These are phyloP conservation scores for Penicillium janthinellum DNA, from an alignment of 2,329 filamentous ascomycete species.

Conservation along the genomic window DNA sequence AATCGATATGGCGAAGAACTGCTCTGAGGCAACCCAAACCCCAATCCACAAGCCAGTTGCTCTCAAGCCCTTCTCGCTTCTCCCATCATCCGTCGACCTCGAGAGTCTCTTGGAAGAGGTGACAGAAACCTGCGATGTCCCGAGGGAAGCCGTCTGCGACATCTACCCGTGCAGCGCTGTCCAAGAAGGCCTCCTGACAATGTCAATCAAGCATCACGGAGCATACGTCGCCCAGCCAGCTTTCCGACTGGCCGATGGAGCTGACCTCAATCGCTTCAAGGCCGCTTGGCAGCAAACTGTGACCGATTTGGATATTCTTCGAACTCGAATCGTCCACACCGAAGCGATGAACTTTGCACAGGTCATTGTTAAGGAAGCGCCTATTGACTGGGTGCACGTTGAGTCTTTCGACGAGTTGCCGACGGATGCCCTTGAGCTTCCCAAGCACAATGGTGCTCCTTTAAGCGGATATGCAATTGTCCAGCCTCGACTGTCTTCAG, in stretches of 20 bases:
- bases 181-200: constrained; percentile 50
- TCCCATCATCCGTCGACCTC: constrained; percentile 24
- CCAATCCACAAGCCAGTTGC: neutral
- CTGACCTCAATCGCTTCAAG: constrained; percentile 49
- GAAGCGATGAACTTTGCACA: constrained; percentile 42
- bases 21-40: constrained; percentile 14
- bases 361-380: constrained; percentile 40
- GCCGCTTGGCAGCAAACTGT: constrained; percentile 51
- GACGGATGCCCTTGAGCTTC: constrained; percentile 28
- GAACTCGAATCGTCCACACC: constrained; percentile 51
- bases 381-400: constrained; percentile 39
- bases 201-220: constrained; percentile 51
- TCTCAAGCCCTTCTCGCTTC: constrained; percentile 32
- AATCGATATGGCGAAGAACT: constrained; percentile 44
- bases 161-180: constrained; percentile 49
- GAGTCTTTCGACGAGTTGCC: constrained; percentile 32
- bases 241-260: constrained; percentile 40
- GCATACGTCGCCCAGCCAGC: constrained; percentile 53
- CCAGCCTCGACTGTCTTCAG: constrained; percentile 23
- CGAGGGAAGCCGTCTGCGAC: constrained; percentile 36
- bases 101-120: constrained; percentile 33
- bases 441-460: constrained; percentile 38
- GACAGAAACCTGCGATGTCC: constrained; percentile 34
- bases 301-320: constrained; percentile 50
- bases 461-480: constrained; percentile 43